phyloP scores from a whole-genome alignment of 306 rosid species.

The Rosa chinensis region DNA sequence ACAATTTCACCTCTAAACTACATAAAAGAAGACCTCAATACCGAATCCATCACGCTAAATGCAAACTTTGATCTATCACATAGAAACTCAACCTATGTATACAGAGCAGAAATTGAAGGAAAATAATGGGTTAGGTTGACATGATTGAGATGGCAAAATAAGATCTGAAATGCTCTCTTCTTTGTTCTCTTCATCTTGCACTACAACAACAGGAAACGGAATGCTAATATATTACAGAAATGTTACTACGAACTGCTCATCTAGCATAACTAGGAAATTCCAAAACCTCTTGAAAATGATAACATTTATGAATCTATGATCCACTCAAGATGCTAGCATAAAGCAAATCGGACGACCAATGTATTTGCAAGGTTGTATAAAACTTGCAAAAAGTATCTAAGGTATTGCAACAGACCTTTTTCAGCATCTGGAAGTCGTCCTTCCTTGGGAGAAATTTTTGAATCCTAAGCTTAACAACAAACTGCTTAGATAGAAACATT shows the following conservation, averaged over 20 bases:
- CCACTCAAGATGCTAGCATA: neutral
- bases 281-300: neutral
- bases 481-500: neutral
- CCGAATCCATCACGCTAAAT: neutral
- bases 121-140: neutral
- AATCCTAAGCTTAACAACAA: conserved; percentile 49
- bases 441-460: conserved; percentile 66
- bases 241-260: neutral
- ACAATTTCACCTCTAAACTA: neutral
- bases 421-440: conserved; percentile 91
- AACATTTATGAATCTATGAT: neutral
- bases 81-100: neutral
- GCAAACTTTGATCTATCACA: neutral
- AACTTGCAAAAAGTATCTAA: neutral
- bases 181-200: neutral
- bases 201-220: neutral
- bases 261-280: neutral
- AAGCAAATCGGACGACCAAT: neutral
- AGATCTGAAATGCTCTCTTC: neutral
- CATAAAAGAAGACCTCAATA: neutral
- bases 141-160: neutral
- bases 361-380: neutral
- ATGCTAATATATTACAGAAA: neutral
- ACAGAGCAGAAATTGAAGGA: neutral
- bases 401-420: conserved; percentile 42